Evolutionary conservation across 2,329 filamentous ascomycete genomes (phyloP).

Genomic region (Fusarium poae): DNA sequence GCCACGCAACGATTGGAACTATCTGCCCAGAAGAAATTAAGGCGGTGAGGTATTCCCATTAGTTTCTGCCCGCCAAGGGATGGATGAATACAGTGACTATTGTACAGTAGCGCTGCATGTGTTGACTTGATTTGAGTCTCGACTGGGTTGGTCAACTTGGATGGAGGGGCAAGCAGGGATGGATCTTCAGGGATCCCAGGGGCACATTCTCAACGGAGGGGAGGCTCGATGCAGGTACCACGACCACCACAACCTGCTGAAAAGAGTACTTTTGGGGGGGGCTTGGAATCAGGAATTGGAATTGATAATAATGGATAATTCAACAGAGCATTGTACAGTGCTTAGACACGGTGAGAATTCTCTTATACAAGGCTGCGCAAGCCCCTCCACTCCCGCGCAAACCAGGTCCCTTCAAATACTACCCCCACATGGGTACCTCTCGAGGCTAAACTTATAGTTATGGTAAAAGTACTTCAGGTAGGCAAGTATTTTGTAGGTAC

Average conservation of each 20-base stretch:
- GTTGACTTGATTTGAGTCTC: constrained; percentile 25
- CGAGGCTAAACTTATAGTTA: constrained; percentile 32
- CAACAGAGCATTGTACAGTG: constrained; percentile 22
- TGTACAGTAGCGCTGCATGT: constrained; percentile 27
- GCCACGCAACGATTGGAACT: constrained; percentile 42
- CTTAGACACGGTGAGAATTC: background rate
- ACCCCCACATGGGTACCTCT: constrained; percentile 32
- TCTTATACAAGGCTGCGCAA: constrained; percentile 38
- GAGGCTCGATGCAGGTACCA: constrained; percentile 40
- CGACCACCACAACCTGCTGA: constrained; percentile 23
- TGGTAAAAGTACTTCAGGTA: background rate
- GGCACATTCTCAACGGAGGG: constrained; percentile 24
- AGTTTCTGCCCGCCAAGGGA: constrained; percentile 44
- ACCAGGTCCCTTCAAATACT: constrained; percentile 34
- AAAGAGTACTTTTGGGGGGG: constrained; percentile 26
- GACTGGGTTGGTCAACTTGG: constrained; percentile 19
- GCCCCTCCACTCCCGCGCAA: constrained; percentile 39
- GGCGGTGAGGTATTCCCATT: constrained; percentile 47
- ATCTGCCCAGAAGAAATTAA: constrained; percentile 43
- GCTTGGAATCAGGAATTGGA: constrained; percentile 18
- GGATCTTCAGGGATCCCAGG: constrained; percentile 37
- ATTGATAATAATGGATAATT: constrained; percentile 8
- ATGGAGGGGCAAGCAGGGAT: constrained; percentile 37
- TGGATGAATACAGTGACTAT: constrained; percentile 10
- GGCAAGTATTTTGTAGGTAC: background rate